Conservation (phyloP, 495 filamentous ascomycete genomes). For the Aspergillus egyptiacus region DNA sequence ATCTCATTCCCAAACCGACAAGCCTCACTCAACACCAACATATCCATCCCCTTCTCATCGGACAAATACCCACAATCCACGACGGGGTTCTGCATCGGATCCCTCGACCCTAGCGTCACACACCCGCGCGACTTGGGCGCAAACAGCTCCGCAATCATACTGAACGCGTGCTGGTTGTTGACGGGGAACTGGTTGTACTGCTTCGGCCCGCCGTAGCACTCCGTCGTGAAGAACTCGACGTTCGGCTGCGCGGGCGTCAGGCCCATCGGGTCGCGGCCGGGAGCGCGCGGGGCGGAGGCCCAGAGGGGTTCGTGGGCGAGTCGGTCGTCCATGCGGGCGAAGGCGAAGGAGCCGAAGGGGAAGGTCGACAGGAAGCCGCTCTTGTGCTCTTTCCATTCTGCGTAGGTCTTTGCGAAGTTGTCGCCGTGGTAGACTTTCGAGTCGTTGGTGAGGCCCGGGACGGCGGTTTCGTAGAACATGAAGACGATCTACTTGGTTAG, state of each 20-base stretch:
- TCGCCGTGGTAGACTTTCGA: conserved; percentile 33
- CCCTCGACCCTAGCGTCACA: conserved; percentile 30
- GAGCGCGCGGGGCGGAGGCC: conserved; percentile 32
- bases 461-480: conserved; percentile 46
- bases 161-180: conserved; percentile 38
- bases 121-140: conserved; percentile 38
- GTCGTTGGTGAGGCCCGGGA: conserved; percentile 39
- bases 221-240: conserved; percentile 47
- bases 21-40: conserved; percentile 44
- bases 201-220: conserved; percentile 48
- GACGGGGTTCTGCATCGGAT: conserved; percentile 38
- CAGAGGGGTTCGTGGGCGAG: conserved; percentile 39
- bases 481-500: conserved; percentile 26
- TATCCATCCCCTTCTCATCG: conserved; percentile 45
- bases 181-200: conserved; percentile 43
- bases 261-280: conserved; percentile 49
- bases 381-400: conserved; percentile 45
- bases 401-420: conserved; percentile 35
- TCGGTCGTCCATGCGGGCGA: conserved; percentile 45
- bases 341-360: conserved; percentile 51
- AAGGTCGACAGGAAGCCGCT: conserved; percentile 46
- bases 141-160: conserved; percentile 37
- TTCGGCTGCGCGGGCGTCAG: conserved; percentile 44
- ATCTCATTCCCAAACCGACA: conserved; percentile 50
- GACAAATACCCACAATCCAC: conserved; percentile 47